phyloP scores from a whole-genome alignment of 768 basidiomycete genomes.

The Hemileccinum rubropunctum region DNA sequence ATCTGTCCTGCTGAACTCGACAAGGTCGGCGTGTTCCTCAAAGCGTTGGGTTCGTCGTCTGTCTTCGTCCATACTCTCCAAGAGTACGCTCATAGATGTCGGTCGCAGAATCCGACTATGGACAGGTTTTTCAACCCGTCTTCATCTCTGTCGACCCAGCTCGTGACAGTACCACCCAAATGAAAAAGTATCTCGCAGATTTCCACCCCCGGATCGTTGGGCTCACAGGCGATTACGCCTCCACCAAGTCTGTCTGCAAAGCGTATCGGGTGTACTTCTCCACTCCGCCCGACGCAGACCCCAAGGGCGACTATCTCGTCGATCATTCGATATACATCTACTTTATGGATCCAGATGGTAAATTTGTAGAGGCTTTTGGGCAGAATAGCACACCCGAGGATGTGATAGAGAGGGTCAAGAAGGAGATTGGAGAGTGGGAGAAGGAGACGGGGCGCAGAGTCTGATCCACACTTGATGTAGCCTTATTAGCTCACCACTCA shows the following conservation, averaged over 20 bases:
- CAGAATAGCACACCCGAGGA: slow-evolving; percentile 71
- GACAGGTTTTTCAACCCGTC: slow-evolving; percentile 76
- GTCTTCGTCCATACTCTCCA: not conserved
- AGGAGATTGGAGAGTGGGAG: slow-evolving; percentile 46
- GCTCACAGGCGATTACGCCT: slow-evolving; percentile 81
- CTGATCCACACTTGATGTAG: slow-evolving; percentile 19
- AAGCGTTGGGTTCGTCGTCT: slow-evolving; percentile 58
- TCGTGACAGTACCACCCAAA: slow-evolving; percentile 66
- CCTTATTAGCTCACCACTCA: slow-evolving; percentile 16
- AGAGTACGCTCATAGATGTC: slow-evolving; percentile 8
- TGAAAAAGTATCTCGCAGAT: slow-evolving; percentile 68
- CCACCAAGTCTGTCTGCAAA: slow-evolving; percentile 87
- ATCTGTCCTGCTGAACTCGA: slow-evolving; percentile 98
- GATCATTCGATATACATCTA: slow-evolving; percentile 98
- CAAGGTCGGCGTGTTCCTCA: slow-evolving; percentile 81
- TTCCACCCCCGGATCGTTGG: slow-evolving; percentile 92
- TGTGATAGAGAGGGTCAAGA: slow-evolving; percentile 59
- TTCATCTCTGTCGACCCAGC: slow-evolving; percentile 98
- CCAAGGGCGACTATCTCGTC: slow-evolving; percentile 92
- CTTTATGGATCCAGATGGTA: slow-evolving; percentile 92
- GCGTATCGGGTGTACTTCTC: slow-evolving; percentile 98
- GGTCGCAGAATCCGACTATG: slow-evolving; percentile 60
- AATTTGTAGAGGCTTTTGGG: slow-evolving; percentile 96
- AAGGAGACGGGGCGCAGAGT: slow-evolving; percentile 32
- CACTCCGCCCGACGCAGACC: slow-evolving; percentile 84